These are phyloP conservation scores for Coccomyxa sp. DNA, from an alignment of 139 green algal genomes.

Conservation along the genomic window DNA sequence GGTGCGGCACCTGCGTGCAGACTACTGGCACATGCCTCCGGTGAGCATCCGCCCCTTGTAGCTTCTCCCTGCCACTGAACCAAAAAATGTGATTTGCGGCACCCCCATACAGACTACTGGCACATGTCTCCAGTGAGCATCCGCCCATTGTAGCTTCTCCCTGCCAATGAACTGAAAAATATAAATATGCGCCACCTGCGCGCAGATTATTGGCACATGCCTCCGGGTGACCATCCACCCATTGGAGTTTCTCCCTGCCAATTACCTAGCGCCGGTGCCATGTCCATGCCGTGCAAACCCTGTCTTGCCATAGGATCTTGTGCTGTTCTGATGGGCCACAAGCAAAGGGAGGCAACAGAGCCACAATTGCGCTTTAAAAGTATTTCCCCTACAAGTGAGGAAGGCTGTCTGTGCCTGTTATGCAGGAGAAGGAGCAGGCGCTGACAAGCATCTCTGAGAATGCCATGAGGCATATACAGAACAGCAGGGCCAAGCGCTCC, in stretches of 20 bases:
- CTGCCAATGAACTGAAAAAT: too few species aligned
- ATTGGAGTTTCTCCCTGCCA: too few species aligned
- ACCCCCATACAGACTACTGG: slow-evolving; percentile 9
- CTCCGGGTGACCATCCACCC: background rate
- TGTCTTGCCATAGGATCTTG: too few species aligned
- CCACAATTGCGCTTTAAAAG: too few species aligned
- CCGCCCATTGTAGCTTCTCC: background rate
- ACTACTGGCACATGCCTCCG: slow-evolving; percentile 10
- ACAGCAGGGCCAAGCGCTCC: background rate
- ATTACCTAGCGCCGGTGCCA: too few species aligned
- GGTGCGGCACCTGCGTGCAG: slow-evolving; percentile 3
- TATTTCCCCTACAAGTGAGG: too few species aligned
- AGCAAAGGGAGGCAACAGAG: too few species aligned
- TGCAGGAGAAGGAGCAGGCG: background rate
- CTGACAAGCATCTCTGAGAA: background rate
- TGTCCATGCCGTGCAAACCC: too few species aligned
- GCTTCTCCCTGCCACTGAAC: too few species aligned
- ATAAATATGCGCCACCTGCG: slow-evolving; percentile 3
- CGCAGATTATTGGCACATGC: slow-evolving; percentile 10
- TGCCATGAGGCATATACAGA: background rate
- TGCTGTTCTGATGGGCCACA: too few species aligned
- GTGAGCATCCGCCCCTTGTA: background rate
- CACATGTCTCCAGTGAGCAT: background rate
- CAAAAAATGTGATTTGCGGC: background rate
- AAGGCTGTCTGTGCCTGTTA: too few species aligned